phyloP scores from a whole-genome alignment of 2,329 filamentous ascomycete genomes.

The Hypoxylon sp. region DNA sequence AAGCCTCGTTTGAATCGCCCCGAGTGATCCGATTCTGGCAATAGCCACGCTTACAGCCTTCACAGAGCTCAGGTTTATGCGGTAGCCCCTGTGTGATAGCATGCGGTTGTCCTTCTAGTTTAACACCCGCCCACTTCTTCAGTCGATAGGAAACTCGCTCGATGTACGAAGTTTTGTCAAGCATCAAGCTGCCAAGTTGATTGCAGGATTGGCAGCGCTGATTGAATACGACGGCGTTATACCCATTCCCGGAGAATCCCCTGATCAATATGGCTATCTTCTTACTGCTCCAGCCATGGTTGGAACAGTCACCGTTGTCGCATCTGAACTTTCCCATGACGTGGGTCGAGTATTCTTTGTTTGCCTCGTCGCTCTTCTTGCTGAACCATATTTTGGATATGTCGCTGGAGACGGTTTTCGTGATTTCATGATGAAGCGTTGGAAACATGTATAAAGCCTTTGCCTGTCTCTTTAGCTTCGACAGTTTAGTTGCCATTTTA shows the following conservation, averaged over 20 bases:
- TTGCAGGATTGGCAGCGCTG: slow-evolving; percentile 39
- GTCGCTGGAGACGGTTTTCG: slow-evolving; percentile 2
- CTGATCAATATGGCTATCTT: slow-evolving; percentile 31
- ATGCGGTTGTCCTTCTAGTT: slow-evolving; percentile 10
- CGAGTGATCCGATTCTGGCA: too few relatives aligned
- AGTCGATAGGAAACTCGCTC: slow-evolving; percentile 42
- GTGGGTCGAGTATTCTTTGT: slow-evolving; percentile 22
- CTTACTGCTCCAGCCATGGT: slow-evolving; percentile 29
- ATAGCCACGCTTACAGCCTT: too few relatives aligned
- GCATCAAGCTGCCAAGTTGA: slow-evolving; percentile 24
- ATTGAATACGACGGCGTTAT: slow-evolving; percentile 41
- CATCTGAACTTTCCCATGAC: slow-evolving; percentile 36
- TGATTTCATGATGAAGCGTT: slow-evolving; percentile 4
- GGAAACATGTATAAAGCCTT: slow-evolving; percentile 7
- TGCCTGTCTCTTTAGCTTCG: background rate
- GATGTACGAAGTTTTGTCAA: slow-evolving; percentile 38
- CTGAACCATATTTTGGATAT: slow-evolving; percentile 9
- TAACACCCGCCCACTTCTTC: slow-evolving; percentile 40
- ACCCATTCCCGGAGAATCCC: slow-evolving; percentile 29
- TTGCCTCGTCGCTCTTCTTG: background rate
- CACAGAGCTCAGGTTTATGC: slow-evolving; percentile 28
- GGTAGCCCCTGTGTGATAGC: background rate
- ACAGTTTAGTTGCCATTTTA: too few relatives aligned
- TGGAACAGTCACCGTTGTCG: slow-evolving; percentile 19
- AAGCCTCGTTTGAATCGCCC: too few relatives aligned